phyloP scores from a whole-genome alignment of 129 eudicot species.

The Centaurea solstitialis region DNA sequence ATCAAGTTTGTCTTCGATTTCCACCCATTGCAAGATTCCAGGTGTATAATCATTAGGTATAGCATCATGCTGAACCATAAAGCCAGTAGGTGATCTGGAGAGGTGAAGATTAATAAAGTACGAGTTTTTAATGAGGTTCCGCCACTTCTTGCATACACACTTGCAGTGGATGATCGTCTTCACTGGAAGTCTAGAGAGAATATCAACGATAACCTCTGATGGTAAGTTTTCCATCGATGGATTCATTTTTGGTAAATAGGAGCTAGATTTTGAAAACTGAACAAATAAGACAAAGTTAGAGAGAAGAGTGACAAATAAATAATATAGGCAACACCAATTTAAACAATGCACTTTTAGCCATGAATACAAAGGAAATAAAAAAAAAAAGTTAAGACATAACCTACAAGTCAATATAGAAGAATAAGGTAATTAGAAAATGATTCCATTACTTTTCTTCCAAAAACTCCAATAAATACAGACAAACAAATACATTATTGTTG shows the following conservation, averaged over 20 bases:
- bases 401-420: too few relatives aligned
- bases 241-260: neutral
- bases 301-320: neutral
- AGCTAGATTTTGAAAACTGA: neutral
- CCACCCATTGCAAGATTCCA: conserved; percentile 13
- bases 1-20: conserved; percentile 13
- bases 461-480: too few relatives aligned
- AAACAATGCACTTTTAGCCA: too few relatives aligned
- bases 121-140: conserved; percentile 7
- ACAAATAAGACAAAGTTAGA: neutral
- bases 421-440: too few relatives aligned
- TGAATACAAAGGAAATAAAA: too few relatives aligned
- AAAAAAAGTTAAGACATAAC: too few relatives aligned
- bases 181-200: conserved; percentile 44
- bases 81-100: conserved; percentile 21
- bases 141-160: conserved; percentile 36
- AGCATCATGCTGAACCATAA: conserved; percentile 16
- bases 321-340: too few relatives aligned
- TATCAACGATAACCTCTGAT: conserved; percentile 21
- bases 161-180: conserved; percentile 36
- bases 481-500: too few relatives aligned
- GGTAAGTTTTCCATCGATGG: conserved; percentile 35
- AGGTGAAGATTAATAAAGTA: conserved; percentile 26
- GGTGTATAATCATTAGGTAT: neutral
- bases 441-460: too few relatives aligned